Conservation (phyloP, 495 filamentous ascomycete genomes). For the Opeltia flavorubescens region DNA sequence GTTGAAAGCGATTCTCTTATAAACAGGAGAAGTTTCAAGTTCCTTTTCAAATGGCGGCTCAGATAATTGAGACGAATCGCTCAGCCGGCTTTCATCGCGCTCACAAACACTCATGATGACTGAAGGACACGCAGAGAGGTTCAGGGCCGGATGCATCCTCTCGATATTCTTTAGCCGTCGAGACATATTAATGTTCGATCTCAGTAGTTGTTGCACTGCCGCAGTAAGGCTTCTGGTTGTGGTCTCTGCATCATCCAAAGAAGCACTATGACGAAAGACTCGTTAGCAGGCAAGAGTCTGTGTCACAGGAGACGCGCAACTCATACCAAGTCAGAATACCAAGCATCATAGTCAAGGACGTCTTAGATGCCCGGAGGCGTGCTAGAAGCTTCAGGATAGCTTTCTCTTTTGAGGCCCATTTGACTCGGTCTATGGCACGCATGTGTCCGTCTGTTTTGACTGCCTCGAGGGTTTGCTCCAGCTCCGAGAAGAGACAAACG, state of each 20-base stretch:
- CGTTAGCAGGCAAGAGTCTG: neutral
- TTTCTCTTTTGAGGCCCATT: constrained; percentile 15
- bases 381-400: constrained; percentile 10
- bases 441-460: constrained; percentile 8
- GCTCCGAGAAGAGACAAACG: constrained; percentile 17
- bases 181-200: constrained; percentile 10
- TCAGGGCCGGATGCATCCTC: constrained; percentile 8
- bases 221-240: constrained; percentile 7
- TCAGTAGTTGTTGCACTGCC: constrained; percentile 5
- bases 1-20: constrained; percentile 9
- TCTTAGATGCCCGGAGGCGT: constrained; percentile 16
- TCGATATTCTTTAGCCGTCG: constrained; percentile 8
- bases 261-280: constrained; percentile 3
- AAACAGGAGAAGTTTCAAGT: constrained; percentile 9
- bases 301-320: neutral
- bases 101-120: constrained; percentile 1
- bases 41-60: constrained; percentile 8
- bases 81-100: neutral
- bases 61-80: neutral
- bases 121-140: neutral
- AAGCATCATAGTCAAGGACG: constrained; percentile 16
- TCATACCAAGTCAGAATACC: constrained; percentile 17
- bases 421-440: constrained; percentile 12
- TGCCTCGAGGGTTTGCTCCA: constrained; percentile 15
- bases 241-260: constrained; percentile 10